Percentiles rank a stretch among this genome's conserved stretches.
phyloP scores from a whole-genome alignment of 1,284 basidiomycete genomes.

The Sporisorium reilianum region DNA sequence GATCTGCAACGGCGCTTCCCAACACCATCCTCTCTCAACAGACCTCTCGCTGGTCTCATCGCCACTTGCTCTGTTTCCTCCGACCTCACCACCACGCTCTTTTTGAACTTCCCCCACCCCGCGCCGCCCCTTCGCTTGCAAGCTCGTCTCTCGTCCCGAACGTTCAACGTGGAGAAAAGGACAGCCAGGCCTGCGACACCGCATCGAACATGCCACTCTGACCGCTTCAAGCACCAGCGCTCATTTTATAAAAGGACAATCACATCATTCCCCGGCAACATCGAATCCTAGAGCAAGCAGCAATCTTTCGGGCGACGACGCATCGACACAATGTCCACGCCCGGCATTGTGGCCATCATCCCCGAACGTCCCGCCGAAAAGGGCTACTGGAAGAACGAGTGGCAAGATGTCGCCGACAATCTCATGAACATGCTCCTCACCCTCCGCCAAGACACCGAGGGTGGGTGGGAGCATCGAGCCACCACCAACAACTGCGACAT shows the following conservation, averaged over 20 bases:
- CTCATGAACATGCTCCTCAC: conserved; percentile 42
- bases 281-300: too few relatives aligned
- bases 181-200: neutral
- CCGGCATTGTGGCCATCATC: conserved; percentile 37
- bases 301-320: neutral
- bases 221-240: neutral
- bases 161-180: too few relatives aligned
- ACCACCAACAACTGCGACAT: conserved; percentile 26
- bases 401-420: conserved; percentile 28
- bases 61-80: neutral
- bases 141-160: neutral
- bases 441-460: conserved; percentile 38
- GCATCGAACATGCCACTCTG: conserved; percentile 3
- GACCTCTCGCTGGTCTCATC: neutral
- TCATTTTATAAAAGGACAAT: neutral
- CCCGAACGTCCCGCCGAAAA: conserved; percentile 47
- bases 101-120: neutral
- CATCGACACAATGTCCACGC: conserved; percentile 26
- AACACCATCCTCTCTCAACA: neutral
- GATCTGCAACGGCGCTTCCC: too few relatives aligned
- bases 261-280: neutral
- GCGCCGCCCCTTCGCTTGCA: neutral
- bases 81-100: neutral
- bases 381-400: conserved; percentile 45
- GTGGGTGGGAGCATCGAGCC: conserved; percentile 38